Base-by-base conservation (phyloP, 805 yeast species). In the Wickerhamiella occidentalis region DNA sequence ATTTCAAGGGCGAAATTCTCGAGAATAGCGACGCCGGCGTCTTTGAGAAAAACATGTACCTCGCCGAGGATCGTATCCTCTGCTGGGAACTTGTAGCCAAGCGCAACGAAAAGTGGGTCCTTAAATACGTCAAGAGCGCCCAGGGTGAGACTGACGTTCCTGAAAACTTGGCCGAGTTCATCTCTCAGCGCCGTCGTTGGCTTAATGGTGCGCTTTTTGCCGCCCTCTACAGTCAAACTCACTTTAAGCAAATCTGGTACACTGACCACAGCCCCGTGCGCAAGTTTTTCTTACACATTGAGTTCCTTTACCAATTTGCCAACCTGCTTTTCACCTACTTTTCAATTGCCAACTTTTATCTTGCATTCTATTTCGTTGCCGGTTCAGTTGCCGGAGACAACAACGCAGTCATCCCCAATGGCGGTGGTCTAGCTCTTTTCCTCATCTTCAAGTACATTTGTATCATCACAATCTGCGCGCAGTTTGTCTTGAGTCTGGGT, bases 121-220 rank as follows among this genome's bases (percentile, higher is more conserved):
- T 90, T 58, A 84, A 87, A 60, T 90, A 87, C 63, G 96, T 90
- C 49, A 83, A 84, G 58, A 86, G 79, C 58, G 96, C 96, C 13
- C 82, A 80, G 46, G 97, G 96, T 58, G 96, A 88, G 64, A 90
- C 97, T 1, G 97, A 90, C 75, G 95, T 87, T 46, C 97, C 97
- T 6, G 96, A 88, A 61, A 72, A 75, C n/a, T 74, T 88, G 40
- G 82, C 95, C n/a, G 97, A 92, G 62, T 86, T 92, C 61, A 85
- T 90, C 48, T 77, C 92, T 50, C 98, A 90, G 69, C 81, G 98
- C 70, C 82, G 98, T 70, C 80, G 98, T 72, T 90, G 98, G 98
- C 75, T 90, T 53, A 90, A 90, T 65, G 99, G 99, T 64, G 94
- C 98, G 1, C 76, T 92, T 62, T 92, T 92, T 69, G 97, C 99